Base-by-base conservation (phyloP, 2,329 filamentous ascomycete species). In the Ophiostoma australiae region DNA sequence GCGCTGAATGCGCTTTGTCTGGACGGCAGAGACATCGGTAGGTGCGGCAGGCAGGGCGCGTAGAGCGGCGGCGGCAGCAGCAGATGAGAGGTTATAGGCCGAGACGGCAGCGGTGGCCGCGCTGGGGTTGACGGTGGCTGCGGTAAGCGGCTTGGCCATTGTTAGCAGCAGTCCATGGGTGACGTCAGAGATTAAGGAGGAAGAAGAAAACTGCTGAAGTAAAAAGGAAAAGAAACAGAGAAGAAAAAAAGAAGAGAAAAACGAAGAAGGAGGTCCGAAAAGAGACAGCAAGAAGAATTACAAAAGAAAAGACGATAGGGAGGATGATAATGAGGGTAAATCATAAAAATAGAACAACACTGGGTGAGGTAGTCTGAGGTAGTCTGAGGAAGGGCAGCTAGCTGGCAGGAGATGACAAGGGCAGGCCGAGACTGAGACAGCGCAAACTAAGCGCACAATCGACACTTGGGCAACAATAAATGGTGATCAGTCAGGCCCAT, bases 1-100 rank as follows among this genome's bases (percentile, higher is more conserved):
- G 76, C 92, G 88, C 72, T 88, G 79, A 77, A 91, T 94, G 77
- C 94, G 91, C 82, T 94, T 97, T 6, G 94, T 97, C 80, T 97
- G 91, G 65, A 96, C 88, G 77, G 93, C 88, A 78, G 88, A 90
- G 71, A 97, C 90, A 75, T 89, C 89, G 69, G 90, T 94, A 31
- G 93, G 93, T 2, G 91, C 89, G 69, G 89, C 89, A 11, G 92
- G 90, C 75, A 91, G 88, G 66, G 90, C 91, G 77, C 90, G 89
- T 72, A 98, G 85, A 67, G 94, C 94, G 37, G 93, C 89, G 20
- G 93, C 93, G 7, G 94, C 94, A 15, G 94, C 94, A 7, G 94
- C 92, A 48, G 91, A 90, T 58, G 94, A 96, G 63, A 97, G 89
- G 77, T 90, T 85, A 80, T 94, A 96, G 72, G 93, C 94, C 79